Evolutionary conservation across 257 asterid species (phyloP).

Genomic region (Paulownia fortunei): DNA sequence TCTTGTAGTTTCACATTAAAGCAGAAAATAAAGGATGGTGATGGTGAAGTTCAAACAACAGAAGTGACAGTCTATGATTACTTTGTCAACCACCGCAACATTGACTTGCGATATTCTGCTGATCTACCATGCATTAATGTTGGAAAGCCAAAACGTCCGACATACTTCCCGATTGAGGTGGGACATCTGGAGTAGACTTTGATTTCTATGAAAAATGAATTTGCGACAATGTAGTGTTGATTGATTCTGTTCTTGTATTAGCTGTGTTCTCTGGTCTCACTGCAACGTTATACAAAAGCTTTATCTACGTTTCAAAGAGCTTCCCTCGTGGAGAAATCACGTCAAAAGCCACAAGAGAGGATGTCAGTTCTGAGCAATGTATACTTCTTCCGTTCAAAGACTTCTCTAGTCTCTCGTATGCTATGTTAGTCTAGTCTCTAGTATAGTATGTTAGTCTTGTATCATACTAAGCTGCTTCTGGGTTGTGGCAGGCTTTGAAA

Average conservation of each 20-base stretch:
- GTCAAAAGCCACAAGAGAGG: conserved; percentile 91
- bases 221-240: background rate
- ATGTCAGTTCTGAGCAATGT: conserved; percentile 74
- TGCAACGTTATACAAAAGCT: conserved; percentile 91
- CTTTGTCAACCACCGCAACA: conserved; percentile 76
- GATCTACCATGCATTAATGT: conserved; percentile 94
- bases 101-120: conserved; percentile 79
- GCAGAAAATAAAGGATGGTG: conserved; percentile 60
- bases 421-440: background rate
- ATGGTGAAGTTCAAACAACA: conserved; percentile 55
- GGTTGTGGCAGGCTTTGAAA: conserved; percentile 68
- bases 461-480: conserved; percentile 16
- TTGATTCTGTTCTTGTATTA: conserved; percentile 30
- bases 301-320: conserved; percentile 76
- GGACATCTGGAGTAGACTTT: conserved; percentile 10
- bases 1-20: conserved; percentile 64
- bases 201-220: conserved; percentile 1
- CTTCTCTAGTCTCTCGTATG: background rate
- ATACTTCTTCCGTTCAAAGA: conserved; percentile 28
- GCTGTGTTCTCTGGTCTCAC: conserved; percentile 77
- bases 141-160: conserved; percentile 89
- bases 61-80: conserved; percentile 92
- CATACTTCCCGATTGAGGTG: conserved; percentile 91
- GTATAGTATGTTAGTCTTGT: background rate
- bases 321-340: conserved; percentile 83